These are phyloP conservation scores for Aspergillus heteromorphus DNA, from an alignment of 495 filamentous ascomycete genomes.

Conservation along the genomic window DNA sequence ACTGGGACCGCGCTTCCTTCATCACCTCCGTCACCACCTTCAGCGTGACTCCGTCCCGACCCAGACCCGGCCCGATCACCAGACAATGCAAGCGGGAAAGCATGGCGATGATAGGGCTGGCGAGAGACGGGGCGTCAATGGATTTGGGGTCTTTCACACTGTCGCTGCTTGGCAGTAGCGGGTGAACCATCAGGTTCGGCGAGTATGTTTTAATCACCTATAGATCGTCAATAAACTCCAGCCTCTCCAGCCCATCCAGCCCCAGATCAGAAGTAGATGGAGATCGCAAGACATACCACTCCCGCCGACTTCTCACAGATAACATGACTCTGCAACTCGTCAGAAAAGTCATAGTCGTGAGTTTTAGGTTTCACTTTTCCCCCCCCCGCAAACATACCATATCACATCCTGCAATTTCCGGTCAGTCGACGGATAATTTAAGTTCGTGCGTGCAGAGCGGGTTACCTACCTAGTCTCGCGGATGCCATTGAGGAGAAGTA, in stretches of 20 bases:
- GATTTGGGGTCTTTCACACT: conserved; percentile 39
- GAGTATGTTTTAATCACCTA: conserved; percentile 94
- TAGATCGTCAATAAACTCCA: neutral
- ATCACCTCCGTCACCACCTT: conserved; percentile 78
- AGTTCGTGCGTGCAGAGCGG: neutral
- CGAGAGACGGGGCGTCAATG: conserved; percentile 53
- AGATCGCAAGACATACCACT: neutral
- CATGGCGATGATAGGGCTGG: conserved; percentile 70
- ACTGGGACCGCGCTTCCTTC: conserved; percentile 63
- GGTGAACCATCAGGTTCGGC: conserved; percentile 97
- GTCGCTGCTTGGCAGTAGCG: conserved; percentile 72
- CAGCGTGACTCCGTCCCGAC: conserved; percentile 84
- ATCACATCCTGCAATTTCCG: conserved; percentile 57
- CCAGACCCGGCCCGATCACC: conserved; percentile 89
- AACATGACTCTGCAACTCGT: conserved; percentile 70
- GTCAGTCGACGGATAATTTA: neutral
- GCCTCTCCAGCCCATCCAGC: neutral
- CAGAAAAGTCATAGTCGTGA: conserved; percentile 8
- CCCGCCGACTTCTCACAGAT: conserved; percentile 90
- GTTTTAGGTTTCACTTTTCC: too few relatives aligned
- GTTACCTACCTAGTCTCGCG: conserved; percentile 59
- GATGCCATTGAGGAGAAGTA: conserved; percentile 98
- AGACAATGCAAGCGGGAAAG: conserved; percentile 83
- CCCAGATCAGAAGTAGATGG: neutral
- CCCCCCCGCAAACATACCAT: conserved; percentile 53